phyloP scores from a whole-genome alignment of 352 stramenopile species.

The Phytophthora quininea region DNA sequence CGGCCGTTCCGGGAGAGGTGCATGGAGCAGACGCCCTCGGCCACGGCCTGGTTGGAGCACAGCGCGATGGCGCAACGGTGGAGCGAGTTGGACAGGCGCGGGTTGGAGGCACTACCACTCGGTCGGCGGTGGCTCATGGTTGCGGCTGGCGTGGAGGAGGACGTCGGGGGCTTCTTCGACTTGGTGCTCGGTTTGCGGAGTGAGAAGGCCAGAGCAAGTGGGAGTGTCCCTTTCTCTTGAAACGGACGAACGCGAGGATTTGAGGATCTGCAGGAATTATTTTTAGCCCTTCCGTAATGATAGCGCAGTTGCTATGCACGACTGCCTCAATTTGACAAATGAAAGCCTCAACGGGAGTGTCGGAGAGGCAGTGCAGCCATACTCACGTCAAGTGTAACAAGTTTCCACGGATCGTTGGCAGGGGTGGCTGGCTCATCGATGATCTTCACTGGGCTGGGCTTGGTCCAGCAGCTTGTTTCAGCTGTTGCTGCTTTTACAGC shows the following conservation, averaged over 20 bases:
- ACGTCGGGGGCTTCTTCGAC: constrained; percentile 11
- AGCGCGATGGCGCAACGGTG: constrained; percentile 81
- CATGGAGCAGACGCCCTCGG: constrained; percentile 78
- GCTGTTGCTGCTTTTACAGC: no score
- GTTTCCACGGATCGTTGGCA: no score
- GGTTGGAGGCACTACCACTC: constrained; percentile 18
- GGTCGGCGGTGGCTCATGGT: constrained; percentile 3
- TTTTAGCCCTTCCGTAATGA: neutral
- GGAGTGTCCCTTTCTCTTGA: neutral
- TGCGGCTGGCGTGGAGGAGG: constrained; percentile 16
- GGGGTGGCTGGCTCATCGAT: no score
- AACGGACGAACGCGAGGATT: constrained; percentile 8
- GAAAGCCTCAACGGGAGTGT: no score
- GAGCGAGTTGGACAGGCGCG: constrained; percentile 55
- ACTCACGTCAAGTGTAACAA: no score
- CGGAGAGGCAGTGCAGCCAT: no score
- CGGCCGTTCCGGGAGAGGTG: constrained; percentile 60
- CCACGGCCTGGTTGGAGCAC: constrained; percentile 78
- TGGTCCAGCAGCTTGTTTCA: no score
- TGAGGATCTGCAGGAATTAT: neutral
- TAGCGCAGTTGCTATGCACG: no score
- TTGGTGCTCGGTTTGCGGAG: constrained; percentile 17
- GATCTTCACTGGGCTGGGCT: no score
- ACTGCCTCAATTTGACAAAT: no score
- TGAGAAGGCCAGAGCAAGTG: constrained; percentile 11